A percentile compares a stretch with the other conserved stretches of the same genome.
Evolutionary conservation across 305 asterid species (phyloP).

Genomic region (Solanum hybrid): DNA sequence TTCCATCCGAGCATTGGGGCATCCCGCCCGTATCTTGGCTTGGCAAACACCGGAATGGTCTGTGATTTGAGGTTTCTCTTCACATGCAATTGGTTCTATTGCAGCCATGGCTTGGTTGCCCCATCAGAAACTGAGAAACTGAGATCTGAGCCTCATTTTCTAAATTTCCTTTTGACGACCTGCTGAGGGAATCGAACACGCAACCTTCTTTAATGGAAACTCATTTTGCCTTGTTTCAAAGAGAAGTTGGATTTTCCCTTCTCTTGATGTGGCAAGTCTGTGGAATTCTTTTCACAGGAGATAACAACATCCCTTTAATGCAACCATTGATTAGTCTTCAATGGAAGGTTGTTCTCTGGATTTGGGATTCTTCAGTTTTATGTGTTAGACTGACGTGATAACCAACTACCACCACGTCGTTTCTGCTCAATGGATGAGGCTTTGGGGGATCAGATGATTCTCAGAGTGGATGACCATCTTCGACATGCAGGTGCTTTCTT

Average conservation of each 20-base stretch:
- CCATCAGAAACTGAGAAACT: constrained; percentile 10
- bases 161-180: background rate
- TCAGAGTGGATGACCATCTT: background rate
- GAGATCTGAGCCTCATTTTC: constrained; percentile 28
- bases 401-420: background rate
- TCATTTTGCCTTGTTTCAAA: background rate
- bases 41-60: background rate
- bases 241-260: background rate
- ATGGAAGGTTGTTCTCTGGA: background rate
- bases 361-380: background rate
- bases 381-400: background rate
- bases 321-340: background rate
- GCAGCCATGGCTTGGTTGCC: constrained; percentile 32
- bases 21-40: background rate
- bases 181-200: background rate
- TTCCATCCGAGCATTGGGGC: background rate
- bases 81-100: constrained; percentile 20
- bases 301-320: background rate
- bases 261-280: background rate
- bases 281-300: background rate
- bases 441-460: background rate
- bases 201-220: background rate
- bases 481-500: background rate
- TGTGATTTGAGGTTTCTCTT: constrained; percentile 15
- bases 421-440: background rate